Evolutionary conservation across 2,329 filamentous ascomycete species (phyloP), one percentile per base, ranked within the genome.

Genomic region (Aaosphaeria pasadenensis): DNA sequence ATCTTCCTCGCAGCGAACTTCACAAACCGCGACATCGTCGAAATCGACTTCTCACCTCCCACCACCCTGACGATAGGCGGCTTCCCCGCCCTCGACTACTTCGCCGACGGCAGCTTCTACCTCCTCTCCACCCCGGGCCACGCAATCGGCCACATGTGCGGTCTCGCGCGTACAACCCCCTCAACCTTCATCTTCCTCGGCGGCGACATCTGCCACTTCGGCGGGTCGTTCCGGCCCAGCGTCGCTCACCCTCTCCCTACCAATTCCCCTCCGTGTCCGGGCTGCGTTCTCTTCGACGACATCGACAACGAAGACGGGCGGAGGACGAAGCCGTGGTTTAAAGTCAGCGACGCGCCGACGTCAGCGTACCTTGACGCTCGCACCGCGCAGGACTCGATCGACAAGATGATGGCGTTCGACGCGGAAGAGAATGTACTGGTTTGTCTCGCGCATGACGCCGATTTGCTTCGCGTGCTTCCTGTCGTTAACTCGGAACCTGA

Each of bases 31-130:
- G 30, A 47, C 1, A 28, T 55, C n/a, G 39, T 44, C 5, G 53
- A 56, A 30, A 36, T 58, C 6, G 28, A 11, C 7, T 58, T 56
- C 42, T 42, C n/a, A 2, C 43, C 2, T 31, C 46, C 29, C 11
- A 49, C 7, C 44, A 50, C 39, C 7, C 38, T 53, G 36, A 47
- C 70, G 48, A 74, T 78, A 28, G 76, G 74, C 2, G 60, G 67
- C 6, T 77, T 77, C 57, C 53, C 64, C 33, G 76, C 76, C 2
- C 58, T 68, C 29, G 79, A 83, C 57, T 81, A 40, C 17, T 40
- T 40, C 39, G 24, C 9, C 9, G 39, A 40, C 39, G 9, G 39
- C 2, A 13, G 11, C 39, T 40, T 40, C 9, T 40, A 40, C 17
- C 9, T 40, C 39, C 39, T 40, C 39, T 7, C 9, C 2, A 11